Evolutionary conservation across 257 asterid genomes (phyloP), one percentile per base, ranked within the genome.

Genomic region (Fraxinus quadrangulata): DNA sequence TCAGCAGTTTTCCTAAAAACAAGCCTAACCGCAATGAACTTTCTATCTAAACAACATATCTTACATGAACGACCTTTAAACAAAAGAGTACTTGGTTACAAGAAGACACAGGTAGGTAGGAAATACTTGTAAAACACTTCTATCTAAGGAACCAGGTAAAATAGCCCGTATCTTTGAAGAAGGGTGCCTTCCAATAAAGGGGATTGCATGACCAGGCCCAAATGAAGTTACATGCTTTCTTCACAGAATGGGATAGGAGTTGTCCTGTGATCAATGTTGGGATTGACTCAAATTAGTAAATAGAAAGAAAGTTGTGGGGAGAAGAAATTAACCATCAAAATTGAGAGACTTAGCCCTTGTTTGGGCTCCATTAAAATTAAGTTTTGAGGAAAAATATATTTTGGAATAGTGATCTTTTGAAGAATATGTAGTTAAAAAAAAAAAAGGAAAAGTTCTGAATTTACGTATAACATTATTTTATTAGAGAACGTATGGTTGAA

Each of bases 1-100:
- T 1, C 14, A 21, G 51, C 37, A 6, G 34, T 16, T n/a, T 79
- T 36, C 73, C 61, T 76, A 67, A 65, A 69, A 51, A 79, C 66
- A 16, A 17, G 67, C 42, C 72, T 65, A 13, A 42, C 13, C 24
- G 21, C 19, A 14, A 34, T 10, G 39, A 67, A 67, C 4, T 42
- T 42, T 51, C 39, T 68, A n/a, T 40, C 67, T 39, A 66, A 49
- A 19, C 71, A 10, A 16, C 19, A 5, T 1, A 16, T 19, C 56
- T 47, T 47, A 16, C 19, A 12, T 47, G 56, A 47, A 47, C 3
- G n/a, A 12, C 5, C 17, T 13, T 12, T 47, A 16, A 47, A 13
- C 56, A 47, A 47, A 47, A 47, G 56, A 47, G n/a, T 47, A 47
- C 31, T 1, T 28, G 31, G 31, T 19, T 13, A 47, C 31, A 28